Evolutionary conservation across 148 eudicot genomes (phyloP).

Genomic region (Silene uniflora): DNA sequence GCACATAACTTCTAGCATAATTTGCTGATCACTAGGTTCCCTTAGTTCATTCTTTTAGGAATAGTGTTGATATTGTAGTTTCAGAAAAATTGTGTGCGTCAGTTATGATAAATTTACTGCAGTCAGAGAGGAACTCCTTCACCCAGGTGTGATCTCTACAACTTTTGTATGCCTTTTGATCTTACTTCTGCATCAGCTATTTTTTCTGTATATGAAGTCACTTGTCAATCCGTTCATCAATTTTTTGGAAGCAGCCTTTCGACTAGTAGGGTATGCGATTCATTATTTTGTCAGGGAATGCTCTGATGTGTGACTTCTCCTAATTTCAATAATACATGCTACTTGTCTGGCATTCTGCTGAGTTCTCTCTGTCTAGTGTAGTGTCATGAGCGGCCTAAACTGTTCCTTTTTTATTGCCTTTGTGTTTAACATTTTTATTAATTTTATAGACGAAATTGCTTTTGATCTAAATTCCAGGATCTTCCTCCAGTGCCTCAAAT

Average conservation of each 20-base stretch:
- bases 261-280: not conserved
- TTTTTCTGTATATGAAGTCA: not conserved
- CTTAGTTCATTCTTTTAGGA: not conserved
- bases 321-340: not conserved
- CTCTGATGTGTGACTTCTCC: not conserved
- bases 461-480: conserved; percentile 37
- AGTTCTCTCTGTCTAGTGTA: not conserved
- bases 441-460: not conserved
- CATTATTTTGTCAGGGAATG: not conserved
- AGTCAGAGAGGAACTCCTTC: not conserved
- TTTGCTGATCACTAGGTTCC: not conserved
- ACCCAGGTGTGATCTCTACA: not conserved
- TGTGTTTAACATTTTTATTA: not conserved
- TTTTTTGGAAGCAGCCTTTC: not conserved
- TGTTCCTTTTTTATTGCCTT: not conserved
- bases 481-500: conserved; percentile 85
- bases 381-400: not conserved
- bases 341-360: not conserved
- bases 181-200: conserved; percentile 5
- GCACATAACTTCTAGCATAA: not conserved
- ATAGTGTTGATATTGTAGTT: not conserved
- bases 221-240: not conserved
- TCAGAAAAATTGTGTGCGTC: not conserved
- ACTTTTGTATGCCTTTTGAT: not conserved
- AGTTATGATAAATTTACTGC: not conserved